Conservation (phyloP, 202 grass and related monocot genomes). For the Musa balbisiana region DNA sequence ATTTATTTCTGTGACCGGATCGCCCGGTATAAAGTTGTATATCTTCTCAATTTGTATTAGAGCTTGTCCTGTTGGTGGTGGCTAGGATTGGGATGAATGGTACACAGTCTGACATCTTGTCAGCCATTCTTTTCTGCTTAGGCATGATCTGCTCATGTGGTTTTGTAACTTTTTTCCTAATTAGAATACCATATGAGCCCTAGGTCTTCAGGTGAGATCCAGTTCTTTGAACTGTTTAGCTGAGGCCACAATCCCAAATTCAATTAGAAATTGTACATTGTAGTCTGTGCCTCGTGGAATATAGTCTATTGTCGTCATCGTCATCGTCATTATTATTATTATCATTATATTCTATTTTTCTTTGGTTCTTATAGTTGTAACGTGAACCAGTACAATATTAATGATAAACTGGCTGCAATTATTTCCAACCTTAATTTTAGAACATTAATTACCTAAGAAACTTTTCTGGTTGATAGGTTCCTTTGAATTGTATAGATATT, state of each 20-base stretch:
- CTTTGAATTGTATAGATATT: too few relatives aligned
- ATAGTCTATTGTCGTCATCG: not conserved
- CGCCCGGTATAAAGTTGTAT: constrained; percentile 8
- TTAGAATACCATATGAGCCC: constrained; percentile 12
- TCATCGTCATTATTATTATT: not conserved
- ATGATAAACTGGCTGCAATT: too few relatives aligned
- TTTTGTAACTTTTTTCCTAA: constrained; percentile 85
- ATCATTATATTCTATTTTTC: not conserved
- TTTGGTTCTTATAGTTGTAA: too few relatives aligned
- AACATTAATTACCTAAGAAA: too few relatives aligned
- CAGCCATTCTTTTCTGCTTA: constrained; percentile 48
- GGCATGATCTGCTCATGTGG: constrained; percentile 67
- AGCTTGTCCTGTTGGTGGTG: constrained; percentile 4
- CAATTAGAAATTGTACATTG: constrained; percentile 6
- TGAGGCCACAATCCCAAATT: not conserved
- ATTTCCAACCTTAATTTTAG: too few relatives aligned
- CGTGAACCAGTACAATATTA: too few relatives aligned
- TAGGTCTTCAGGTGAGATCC: constrained; percentile 1
- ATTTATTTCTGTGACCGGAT: not conserved
- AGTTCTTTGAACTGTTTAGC: not conserved
- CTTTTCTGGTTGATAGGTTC: too few relatives aligned
- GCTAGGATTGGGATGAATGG: constrained; percentile 6
- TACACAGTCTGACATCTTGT: constrained; percentile 34
- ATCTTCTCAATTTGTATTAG: constrained; percentile 18
- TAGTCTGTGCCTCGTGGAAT: not conserved